A percentile compares a stretch with the other conserved stretches of the same genome.
Evolutionary conservation across 179 eudicot species (phyloP).

Genomic region (Spergularia azorica): DNA sequence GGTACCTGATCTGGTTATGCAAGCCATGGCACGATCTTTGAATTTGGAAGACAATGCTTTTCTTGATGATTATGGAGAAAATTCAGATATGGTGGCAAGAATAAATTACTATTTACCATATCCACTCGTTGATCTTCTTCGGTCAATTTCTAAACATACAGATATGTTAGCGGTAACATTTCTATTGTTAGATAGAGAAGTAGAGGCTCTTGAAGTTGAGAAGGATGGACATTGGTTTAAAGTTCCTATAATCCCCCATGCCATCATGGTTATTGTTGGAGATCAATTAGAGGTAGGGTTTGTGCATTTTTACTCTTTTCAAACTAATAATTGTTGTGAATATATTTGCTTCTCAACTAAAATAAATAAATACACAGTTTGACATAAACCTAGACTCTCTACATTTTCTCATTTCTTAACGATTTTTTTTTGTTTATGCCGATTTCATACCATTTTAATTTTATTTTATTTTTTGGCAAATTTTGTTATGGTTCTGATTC

Average conservation of each 20-base stretch:
- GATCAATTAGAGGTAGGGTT: constrained; percentile 28
- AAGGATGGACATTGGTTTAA: constrained; percentile 29
- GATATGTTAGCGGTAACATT: constrained; percentile 17
- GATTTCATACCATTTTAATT: too few relatives aligned
- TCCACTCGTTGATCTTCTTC: constrained; percentile 13
- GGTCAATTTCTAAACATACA: constrained; percentile 20
- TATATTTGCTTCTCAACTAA: background rate
- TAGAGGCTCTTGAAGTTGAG: constrained; percentile 28
- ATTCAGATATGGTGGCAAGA: constrained; percentile 13
- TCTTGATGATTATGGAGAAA: constrained; percentile 24
- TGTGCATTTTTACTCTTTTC: background rate
- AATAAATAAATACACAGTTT: too few relatives aligned
- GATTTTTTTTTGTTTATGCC: too few relatives aligned
- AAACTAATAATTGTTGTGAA: background rate
- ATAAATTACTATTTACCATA: constrained; percentile 23
- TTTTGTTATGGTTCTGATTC: too few relatives aligned
- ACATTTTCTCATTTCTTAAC: too few relatives aligned
- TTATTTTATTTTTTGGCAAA: too few relatives aligned
- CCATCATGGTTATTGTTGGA: constrained; percentile 25
- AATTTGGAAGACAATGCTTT: constrained; percentile 19
- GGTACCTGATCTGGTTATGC: constrained; percentile 16
- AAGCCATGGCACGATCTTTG: constrained; percentile 23
- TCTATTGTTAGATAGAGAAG: constrained; percentile 19
- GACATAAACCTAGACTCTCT: too few relatives aligned
- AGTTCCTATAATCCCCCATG: constrained; percentile 28